Evolutionary conservation across 2,329 filamentous ascomycete species (phyloP), one percentile per base, ranked within the genome.

Genomic region (Claviceps monticola): DNA sequence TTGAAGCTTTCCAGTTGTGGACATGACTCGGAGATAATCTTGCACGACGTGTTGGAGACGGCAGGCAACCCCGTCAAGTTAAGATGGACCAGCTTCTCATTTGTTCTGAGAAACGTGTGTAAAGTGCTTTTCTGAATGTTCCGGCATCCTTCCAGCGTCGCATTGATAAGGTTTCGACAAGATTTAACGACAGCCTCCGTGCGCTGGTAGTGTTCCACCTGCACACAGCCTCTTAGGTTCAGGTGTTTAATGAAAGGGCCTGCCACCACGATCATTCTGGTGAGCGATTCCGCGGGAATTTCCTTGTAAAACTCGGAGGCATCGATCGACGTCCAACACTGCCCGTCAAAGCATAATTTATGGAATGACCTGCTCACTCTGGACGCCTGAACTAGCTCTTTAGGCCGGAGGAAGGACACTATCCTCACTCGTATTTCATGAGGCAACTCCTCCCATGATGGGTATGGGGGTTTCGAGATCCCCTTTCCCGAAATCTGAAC

Each of bases 221-320:
- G 93, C 37, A 95, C 79, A 64, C 91, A 98, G 26, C 93, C 93
- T 58, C 91, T 75, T 3, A 98, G 75, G 61, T 97, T 97, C 51
- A 98, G 74, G 59, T 95, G 82, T 58, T 86, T 86, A 51, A 97
- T 82, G 60, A 97, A 98, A 0, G 91, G 88, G 0, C 91, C 93
- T 1, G 89, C 88, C 3, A 82, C 76, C 1, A 82, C 80, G 61
- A 97, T 89, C 55, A 97, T 89, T 61, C 85, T 88, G 52, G 89
- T 80, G 47, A 98, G 71, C 0, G 87, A 86, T 56, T 87, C 82
- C 21, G 86, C 86, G 0, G 91, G 84, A 57, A 97, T 97, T 50
- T 89, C 80, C 56, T 78, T 79, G 64, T 97, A 96, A 66, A 91
- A 97, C 48, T 86, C 82, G 7, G 88, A 84, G 2, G 87, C 82